These are phyloP conservation scores for Pythium apleroticum DNA, from an alignment of 352 stramenopile species.

Conservation along the genomic window DNA sequence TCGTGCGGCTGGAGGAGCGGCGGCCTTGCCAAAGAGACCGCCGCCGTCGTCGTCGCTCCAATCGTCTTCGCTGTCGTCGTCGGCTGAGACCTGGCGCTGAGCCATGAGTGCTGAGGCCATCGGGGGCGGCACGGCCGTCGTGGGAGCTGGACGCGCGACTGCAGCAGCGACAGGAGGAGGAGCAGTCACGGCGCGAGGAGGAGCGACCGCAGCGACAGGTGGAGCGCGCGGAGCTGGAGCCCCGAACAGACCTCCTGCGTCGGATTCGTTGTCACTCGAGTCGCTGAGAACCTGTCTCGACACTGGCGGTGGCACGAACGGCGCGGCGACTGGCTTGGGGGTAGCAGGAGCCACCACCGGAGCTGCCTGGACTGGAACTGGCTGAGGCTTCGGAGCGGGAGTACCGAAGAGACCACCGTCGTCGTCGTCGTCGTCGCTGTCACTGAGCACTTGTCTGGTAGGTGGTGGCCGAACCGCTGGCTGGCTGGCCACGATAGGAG, in stretches of 20 bases:
- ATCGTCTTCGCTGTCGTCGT: conserved; percentile 52
- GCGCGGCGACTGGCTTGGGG: conserved; percentile 1
- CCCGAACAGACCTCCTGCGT: conserved; percentile 61
- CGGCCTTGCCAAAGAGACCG: conserved; percentile 46
- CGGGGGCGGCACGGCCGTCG: conserved; percentile 27
- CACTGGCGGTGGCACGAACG: conserved; percentile 13
- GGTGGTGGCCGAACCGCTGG: conserved; percentile 3
- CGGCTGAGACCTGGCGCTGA: conserved; percentile 37
- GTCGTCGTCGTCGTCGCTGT: conserved; percentile 40
- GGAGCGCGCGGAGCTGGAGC: conserved; percentile 21
- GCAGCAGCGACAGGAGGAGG: conserved; percentile 13
- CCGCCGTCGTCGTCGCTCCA: conserved; percentile 60
- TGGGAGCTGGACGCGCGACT: conserved; percentile 8
- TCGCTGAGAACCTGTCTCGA: conserved; percentile 36
- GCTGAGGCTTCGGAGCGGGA: conserved; percentile 22
- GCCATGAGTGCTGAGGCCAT: conserved; percentile 40
- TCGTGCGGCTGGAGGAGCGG: conserved; percentile 8
- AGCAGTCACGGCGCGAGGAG: neutral
- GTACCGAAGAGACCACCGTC: conserved; percentile 43
- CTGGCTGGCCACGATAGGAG: conserved; percentile 2
- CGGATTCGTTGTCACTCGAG: conserved; percentile 61
- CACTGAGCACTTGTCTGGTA: conserved; percentile 17
- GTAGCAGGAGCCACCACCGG: conserved; percentile 9
- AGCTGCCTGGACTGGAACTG: conserved; percentile 14
- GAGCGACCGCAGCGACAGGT: conserved; percentile 8